Percentiles rank a stretch among this genome's conserved stretches.
These are phyloP conservation scores for Arabidopsis thaliana DNA, from an alignment of 345 rosid genomes.

Conservation along the genomic window TAIR10.1 NC_003074.8:20713501-20714000, in stretches of 20 bases:
- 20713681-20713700: background rate
- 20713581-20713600: background rate
- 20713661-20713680: background rate
- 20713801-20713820: too few species aligned
- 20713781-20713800: too few species aligned
- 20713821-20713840: too few species aligned
- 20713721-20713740: background rate
- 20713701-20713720: background rate
- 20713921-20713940: constrained; percentile 1
- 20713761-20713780: too few species aligned
- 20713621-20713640: background rate
- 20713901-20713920: constrained; percentile 2
- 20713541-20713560: background rate
- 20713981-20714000: background rate
- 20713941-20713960: constrained; percentile 23
- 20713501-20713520: background rate
- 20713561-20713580: background rate
- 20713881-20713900: constrained; percentile 21
- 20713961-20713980: constrained; percentile 32
- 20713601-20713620: background rate
- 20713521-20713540: background rate
- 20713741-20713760: too few species aligned
- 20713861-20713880: background rate
- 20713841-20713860: too few species aligned
- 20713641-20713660: too few species aligned